Base-by-base conservation (phyloP, 2,329 filamentous ascomycete genomes). In the Colletotrichum tanaceti region DNA sequence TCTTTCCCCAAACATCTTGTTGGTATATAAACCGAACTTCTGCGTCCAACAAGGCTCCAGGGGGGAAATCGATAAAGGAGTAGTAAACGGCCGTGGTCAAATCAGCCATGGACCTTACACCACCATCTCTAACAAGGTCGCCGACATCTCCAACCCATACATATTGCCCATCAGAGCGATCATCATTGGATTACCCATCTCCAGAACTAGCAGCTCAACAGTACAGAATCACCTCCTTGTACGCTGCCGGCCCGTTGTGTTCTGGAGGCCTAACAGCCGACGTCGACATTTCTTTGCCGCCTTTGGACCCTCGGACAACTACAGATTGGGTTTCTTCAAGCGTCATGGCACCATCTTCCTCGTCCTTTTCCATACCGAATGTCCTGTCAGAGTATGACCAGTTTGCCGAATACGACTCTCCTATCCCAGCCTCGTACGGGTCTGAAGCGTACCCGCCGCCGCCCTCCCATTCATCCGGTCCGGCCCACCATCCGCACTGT, bases 361-460 rank as follows among this genome's bases (percentile, higher is more conserved):
- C 80, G 2, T 79, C 81, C 4, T 75, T 82, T 53, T 77, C 78
- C 63, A 79, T 82, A 70, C 79, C 84, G 61, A 83, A 80, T 72
- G 79, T 85, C 38, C 75, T 86, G 64, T 79, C 82, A 43, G 85
- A 86, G 53, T 88, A 87, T 73, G 83, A 85, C 72, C 75, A 81
- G 38, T 88, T 86, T 73, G 78, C 79, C 69, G 78, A 79, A 65
- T 87, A 86, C 73, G 80, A 83, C 43, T 73, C 79, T 32, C 74
- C 77, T 60, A 74, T 84, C 70, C 74, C 80, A 63, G 70, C 77
- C 22, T 71, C 83, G 3, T 87, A 86, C 72, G 79, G 76, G 68
- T 81, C 83, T 72, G 83, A 85, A 68, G 73, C 83, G 64, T 88
- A 87, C 74, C 74, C 78, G 35, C 72, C 79, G 39, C 79, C 81